Percentiles rank a stretch among this genome's conserved stretches.
phyloP scores from a whole-genome alignment of 345 rosid species.

The Stellera chamaejasme region DNA sequence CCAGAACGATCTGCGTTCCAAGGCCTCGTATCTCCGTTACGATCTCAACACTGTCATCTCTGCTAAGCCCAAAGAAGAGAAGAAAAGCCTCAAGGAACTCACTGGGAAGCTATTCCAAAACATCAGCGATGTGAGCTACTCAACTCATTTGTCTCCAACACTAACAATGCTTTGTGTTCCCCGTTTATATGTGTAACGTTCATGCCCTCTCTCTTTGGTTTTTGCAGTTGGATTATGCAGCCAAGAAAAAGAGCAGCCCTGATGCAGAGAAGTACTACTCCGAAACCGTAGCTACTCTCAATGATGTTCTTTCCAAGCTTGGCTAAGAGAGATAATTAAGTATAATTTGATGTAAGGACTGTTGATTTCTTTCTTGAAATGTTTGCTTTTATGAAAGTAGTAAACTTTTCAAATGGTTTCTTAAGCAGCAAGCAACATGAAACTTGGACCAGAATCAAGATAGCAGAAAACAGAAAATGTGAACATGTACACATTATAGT shows the following conservation, averaged over 20 bases:
- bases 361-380: constrained; percentile 4
- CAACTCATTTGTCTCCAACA: neutral
- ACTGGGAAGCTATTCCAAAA: constrained; percentile 61
- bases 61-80: constrained; percentile 68
- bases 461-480: no score
- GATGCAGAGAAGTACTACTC: constrained; percentile 86
- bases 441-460: no score
- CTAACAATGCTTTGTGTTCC: neutral
- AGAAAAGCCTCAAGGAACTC: constrained; percentile 59
- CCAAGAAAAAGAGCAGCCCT: constrained; percentile 71
- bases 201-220: neutral
- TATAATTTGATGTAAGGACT: constrained; percentile 10
- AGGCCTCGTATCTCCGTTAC: constrained; percentile 65
- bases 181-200: constrained; percentile 9
- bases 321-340: constrained; percentile 33
- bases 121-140: constrained; percentile 43
- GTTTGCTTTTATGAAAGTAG: constrained; percentile 1
- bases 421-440: neutral
- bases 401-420: constrained; percentile 9
- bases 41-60: constrained; percentile 84
- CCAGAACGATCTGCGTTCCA: constrained; percentile 73
- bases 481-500: no score
- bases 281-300: constrained; percentile 61
- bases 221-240: constrained; percentile 77
- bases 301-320: constrained; percentile 81